Conservation (phyloP, 345 rosid species). For the Salix viminalis region DNA sequence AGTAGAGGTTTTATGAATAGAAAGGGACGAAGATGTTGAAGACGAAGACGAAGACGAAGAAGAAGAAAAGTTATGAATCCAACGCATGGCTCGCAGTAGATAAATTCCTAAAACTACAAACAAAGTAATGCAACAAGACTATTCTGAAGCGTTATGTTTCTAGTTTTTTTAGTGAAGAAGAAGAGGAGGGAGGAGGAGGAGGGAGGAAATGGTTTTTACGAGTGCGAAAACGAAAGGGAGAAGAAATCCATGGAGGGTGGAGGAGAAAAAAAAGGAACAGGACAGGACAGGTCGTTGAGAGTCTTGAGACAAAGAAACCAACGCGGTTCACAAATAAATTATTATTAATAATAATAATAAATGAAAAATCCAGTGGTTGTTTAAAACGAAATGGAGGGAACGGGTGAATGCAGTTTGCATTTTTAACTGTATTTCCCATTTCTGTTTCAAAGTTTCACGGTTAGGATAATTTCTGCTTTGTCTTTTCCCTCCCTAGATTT, state of each 20-base stretch:
- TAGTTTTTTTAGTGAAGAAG: neutral
- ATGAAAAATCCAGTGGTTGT: neutral
- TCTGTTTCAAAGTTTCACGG: neutral
- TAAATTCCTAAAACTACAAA: neutral
- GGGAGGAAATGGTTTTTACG: neutral
- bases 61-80: constrained; percentile 60
- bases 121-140: too few species aligned
- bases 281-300: neutral
- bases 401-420: neutral
- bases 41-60: constrained; percentile 39
- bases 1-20: constrained; percentile 25
- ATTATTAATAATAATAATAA: neutral
- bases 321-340: neutral
- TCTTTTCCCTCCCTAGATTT: neutral
- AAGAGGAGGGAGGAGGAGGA: too few species aligned
- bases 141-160: neutral
- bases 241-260: neutral
- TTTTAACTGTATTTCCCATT: neutral
- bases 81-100: constrained; percentile 57
- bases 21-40: constrained; percentile 34
- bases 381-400: neutral
- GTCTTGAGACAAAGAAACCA: neutral
- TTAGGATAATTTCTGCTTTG: neutral
- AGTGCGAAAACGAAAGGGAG: neutral
- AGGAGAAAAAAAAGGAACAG: neutral